Evolutionary conservation across 441 rosid species (phyloP), one percentile per base, ranked within the genome.

Genomic region (Gossypium gossypioides): DNA sequence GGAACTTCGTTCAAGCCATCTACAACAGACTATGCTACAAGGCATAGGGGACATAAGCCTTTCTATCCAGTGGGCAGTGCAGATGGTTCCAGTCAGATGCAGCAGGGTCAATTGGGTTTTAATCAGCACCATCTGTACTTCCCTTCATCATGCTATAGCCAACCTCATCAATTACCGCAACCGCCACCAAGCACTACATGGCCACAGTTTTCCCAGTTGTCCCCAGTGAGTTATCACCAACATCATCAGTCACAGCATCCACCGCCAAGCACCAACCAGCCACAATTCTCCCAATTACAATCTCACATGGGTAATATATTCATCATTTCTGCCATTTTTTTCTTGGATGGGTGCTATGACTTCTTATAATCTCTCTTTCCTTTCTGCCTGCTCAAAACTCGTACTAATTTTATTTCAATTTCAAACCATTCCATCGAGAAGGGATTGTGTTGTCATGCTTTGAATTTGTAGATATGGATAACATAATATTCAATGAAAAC

Each of bases 241-340:
- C 76, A 75, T 19, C 40, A 22, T 46, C 71, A 56, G 60, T 52
- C 58, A 16, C 67, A 54, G 73, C 77, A 76, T 19, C 72, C 73
- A 34, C 78, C 64, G 56, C 84, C 76, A 29, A 62, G 66, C 66
- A 56, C 72, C 58, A 48, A 76, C 22, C 79, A 75, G 42, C 76
- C 69, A 24, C 81, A 72, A 27, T 72, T 76, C 52, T 74, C 77
- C 44, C 79, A 68, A 10, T 22, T 59, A 24, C 75, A 66, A 60
- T 27, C 68, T 44, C 66, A 18, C 63, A 42, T 62, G 61, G 79
- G 74, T 75, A 51, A 37, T 18, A 4, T 29, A 58, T 24, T 22
- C 55, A 12, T 72, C 18, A 21, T 21, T 13, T 8, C 68, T 64
- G 6, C 59, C 6, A 63, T 10, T 59, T 12, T 12, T 18, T n/a